Conservation (phyloP, 2,329 filamentous ascomycete species). For the Blastomyces gilchristii region DNA sequence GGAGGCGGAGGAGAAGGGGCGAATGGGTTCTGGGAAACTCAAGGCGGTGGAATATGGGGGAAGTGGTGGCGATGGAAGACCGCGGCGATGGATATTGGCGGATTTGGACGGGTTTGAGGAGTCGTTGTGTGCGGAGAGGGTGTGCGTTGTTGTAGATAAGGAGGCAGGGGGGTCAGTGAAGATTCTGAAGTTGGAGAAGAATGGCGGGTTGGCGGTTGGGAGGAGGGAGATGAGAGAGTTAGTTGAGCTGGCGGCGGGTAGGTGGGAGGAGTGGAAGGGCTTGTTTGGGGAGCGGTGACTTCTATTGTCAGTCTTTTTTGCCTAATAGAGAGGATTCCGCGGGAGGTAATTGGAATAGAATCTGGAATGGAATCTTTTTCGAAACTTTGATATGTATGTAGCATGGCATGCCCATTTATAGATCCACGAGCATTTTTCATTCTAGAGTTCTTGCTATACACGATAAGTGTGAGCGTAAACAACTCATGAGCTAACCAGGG, state of each 20-base stretch:
- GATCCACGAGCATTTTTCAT: not conserved
- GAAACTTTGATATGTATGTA: not conserved
- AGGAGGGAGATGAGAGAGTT: conserved; percentile 52
- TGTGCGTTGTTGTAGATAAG: conserved; percentile 69
- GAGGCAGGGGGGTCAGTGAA: conserved; percentile 39
- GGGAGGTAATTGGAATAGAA: not conserved
- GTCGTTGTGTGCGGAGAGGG: conserved; percentile 65
- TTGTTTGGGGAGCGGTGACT: conserved; percentile 23
- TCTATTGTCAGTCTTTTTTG: not conserved
- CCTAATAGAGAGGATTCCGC: not conserved
- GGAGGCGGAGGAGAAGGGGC: conserved; percentile 20
- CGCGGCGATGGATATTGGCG: conserved; percentile 60
- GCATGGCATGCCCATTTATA: not conserved
- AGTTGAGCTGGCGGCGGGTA: conserved; percentile 48
- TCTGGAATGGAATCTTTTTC: not conserved
- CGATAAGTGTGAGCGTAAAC: not conserved
- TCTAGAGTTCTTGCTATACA: not conserved
- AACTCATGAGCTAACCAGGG: too few relatives aligned
- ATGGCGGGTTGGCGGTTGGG: conserved; percentile 63
- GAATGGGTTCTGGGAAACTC: conserved; percentile 40
- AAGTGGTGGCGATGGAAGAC: conserved; percentile 35
- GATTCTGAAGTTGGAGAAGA: conserved; percentile 68
- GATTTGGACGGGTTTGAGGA: conserved; percentile 92
- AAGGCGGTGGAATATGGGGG: conserved; percentile 21
- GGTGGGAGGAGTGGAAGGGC: conserved; percentile 52